Conservation (phyloP, 202 grass and related monocot genomes). For the Zoysia matrella region DNA sequence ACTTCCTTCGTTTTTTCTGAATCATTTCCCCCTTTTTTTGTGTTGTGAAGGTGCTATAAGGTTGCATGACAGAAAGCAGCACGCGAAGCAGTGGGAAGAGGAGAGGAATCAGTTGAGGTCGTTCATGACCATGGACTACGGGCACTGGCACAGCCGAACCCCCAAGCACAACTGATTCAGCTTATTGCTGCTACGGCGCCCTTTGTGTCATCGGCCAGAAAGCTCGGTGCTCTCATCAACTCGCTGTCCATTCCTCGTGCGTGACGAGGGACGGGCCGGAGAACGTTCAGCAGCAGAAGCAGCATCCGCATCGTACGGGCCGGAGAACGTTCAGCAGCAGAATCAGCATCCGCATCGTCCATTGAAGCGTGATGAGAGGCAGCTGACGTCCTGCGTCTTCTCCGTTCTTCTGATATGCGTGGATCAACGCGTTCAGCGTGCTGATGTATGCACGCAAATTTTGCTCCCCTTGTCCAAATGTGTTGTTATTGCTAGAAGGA, state of each 20-base stretch:
- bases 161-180: constrained; percentile 57
- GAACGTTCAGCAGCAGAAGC: too few relatives aligned
- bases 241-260: background rate
- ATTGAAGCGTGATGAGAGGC: constrained; percentile 20
- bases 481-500: constrained; percentile 40
- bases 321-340: background rate
- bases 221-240: background rate
- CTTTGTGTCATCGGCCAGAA: background rate
- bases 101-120: too few relatives aligned
- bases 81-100: too few relatives aligned
- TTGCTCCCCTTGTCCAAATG: constrained; percentile 41
- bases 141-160: background rate
- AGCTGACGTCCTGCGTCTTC: background rate
- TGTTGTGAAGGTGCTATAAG: constrained; percentile 45
- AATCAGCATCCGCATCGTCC: background rate
- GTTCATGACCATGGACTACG: constrained; percentile 31
- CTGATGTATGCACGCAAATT: constrained; percentile 42
- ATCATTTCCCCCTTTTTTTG: background rate
- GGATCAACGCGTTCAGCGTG: constrained; percentile 44
- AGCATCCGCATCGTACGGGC: too few relatives aligned
- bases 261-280: too few relatives aligned
- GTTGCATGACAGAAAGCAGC: constrained; percentile 47
- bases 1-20: constrained; percentile 4
- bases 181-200: too few relatives aligned
- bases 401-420: background rate